These are phyloP conservation scores for Pleurotus ostreatus DNA, from an alignment of 768 basidiomycete genomes.

Conservation along the genomic window DNA sequence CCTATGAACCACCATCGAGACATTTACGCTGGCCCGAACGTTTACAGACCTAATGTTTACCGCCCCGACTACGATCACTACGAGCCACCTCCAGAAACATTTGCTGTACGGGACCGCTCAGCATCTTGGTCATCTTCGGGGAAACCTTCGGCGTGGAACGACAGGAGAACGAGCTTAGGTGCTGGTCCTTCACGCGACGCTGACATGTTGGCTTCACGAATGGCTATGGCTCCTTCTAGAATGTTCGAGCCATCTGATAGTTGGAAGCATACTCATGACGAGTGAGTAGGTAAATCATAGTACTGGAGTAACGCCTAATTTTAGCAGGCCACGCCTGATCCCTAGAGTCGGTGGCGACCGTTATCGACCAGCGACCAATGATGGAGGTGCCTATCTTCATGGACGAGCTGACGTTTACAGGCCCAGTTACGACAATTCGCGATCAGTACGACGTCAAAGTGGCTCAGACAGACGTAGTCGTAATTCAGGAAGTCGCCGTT, in stretches of 20 bases:
- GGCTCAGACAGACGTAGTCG: constrained; percentile 15
- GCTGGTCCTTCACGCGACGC: background rate
- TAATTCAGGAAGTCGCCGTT: constrained; percentile 22
- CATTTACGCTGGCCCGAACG: constrained; percentile 17
- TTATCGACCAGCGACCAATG: constrained; percentile 43
- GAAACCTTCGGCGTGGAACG: background rate
- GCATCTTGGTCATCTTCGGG: constrained; percentile 3
- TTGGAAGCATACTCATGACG: constrained; percentile 60
- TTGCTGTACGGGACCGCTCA: background rate
- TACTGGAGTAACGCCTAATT: background rate
- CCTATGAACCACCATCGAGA: constrained; percentile 27
- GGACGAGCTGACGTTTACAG: constrained; percentile 45
- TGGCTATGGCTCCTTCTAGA: constrained; percentile 32
- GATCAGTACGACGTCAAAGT: constrained; percentile 18
- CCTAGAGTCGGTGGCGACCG: constrained; percentile 34
- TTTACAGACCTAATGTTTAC: constrained; percentile 1
- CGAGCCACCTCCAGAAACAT: background rate
- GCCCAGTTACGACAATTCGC: constrained; percentile 36
- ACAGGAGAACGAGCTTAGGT: constrained; percentile 3
- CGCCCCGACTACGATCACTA: constrained; percentile 6
- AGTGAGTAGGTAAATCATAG: constrained; percentile 18
- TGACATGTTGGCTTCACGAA: constrained; percentile 7
- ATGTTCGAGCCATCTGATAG: constrained; percentile 71
- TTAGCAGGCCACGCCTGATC: background rate
- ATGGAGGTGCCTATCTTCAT: constrained; percentile 35